Percentiles rank a stretch among this genome's conserved stretches.
Evolutionary conservation across 352 stramenopile species (phyloP).

Genomic region (Vaucheria bursata): DNA sequence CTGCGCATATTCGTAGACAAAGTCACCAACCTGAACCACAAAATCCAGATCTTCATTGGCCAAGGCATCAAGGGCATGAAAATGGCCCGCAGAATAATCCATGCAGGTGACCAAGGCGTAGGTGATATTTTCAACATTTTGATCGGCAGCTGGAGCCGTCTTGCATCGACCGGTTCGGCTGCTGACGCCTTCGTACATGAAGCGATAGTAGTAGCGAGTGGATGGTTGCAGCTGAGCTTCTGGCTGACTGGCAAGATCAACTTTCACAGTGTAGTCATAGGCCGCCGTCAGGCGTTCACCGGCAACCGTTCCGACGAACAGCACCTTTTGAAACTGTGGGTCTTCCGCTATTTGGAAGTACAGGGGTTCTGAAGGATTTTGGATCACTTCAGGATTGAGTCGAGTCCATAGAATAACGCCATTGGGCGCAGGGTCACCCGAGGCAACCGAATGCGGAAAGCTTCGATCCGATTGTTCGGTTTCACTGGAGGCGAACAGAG

Average conservation of each 20-base stretch:
- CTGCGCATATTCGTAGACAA: too few relatives aligned
- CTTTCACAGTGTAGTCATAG: constrained; percentile 3
- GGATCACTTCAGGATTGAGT: not conserved
- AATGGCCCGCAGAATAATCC: not conserved
- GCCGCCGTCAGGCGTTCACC: not conserved
- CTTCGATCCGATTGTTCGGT: too few relatives aligned
- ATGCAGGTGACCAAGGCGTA: not conserved
- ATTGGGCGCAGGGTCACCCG: not conserved
- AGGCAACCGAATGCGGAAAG: too few relatives aligned
- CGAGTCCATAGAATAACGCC: not conserved
- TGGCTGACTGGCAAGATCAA: too few relatives aligned
- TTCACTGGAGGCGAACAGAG: too few relatives aligned
- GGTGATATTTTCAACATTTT: not conserved
- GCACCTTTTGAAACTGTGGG: not conserved
- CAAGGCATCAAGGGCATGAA: not conserved
- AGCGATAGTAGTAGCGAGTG: constrained; percentile 1
- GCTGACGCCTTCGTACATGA: not conserved
- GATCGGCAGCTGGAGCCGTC: not conserved
- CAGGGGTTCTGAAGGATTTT: not conserved
- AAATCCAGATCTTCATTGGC: not conserved
- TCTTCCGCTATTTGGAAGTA: not conserved
- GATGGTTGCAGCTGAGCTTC: not conserved
- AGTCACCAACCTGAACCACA: too few relatives aligned
- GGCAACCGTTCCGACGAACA: not conserved
- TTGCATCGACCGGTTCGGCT: not conserved